phyloP scores from a whole-genome alignment of 1,139 yeast species.

The Suhomyces anneliseae region DNA sequence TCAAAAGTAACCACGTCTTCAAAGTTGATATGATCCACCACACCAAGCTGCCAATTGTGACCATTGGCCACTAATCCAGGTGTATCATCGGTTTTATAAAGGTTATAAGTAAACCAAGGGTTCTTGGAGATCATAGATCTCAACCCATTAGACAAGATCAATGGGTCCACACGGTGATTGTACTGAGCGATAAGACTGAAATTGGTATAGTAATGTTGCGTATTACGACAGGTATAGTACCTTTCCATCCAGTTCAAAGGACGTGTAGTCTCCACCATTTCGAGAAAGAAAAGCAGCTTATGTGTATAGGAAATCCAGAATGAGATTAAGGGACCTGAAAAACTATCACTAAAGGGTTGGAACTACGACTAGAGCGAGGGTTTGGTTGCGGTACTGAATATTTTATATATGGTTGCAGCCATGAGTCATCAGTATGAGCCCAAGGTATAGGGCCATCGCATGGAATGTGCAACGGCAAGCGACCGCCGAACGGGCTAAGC shows the following conservation, averaged over 20 bases:
- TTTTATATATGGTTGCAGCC: too few relatives aligned
- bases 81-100: conserved; percentile 14
- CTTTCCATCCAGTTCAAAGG: conserved; percentile 8
- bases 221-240: conserved; percentile 28
- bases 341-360: too few relatives aligned
- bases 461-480: too few relatives aligned
- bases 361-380: too few relatives aligned
- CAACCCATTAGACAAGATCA: conserved; percentile 28
- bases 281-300: too few relatives aligned
- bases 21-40: conserved; percentile 22
- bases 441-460: too few relatives aligned
- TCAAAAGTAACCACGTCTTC: conserved; percentile 26
- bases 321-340: too few relatives aligned
- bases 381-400: too few relatives aligned
- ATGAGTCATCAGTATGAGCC: too few relatives aligned
- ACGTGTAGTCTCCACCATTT: not conserved
- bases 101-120: conserved; percentile 25
- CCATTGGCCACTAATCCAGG: conserved; percentile 15
- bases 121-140: conserved; percentile 19
- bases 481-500: too few relatives aligned
- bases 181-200: conserved; percentile 30
- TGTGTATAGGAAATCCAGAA: too few relatives aligned
- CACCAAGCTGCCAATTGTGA: conserved; percentile 19
- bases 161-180: conserved; percentile 17
- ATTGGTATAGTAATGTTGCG: conserved; percentile 26